Evolutionary conservation across 306 rosid species (phyloP), one percentile per base, ranked within the genome.

Genomic region (Trifolium fragiferum): DNA sequence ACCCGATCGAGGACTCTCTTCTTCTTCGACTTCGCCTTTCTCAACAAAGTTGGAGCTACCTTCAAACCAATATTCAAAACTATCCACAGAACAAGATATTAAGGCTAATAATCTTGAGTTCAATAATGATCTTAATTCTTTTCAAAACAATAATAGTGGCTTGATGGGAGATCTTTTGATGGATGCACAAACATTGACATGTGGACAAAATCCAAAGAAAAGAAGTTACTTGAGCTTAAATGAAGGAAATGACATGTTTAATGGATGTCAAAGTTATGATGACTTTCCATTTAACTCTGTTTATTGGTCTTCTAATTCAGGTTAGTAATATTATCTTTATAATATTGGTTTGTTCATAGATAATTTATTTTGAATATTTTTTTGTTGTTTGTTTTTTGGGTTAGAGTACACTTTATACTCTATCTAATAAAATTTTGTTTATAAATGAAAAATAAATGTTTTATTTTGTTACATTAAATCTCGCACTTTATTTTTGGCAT

Each of bases 21-120:
- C 64, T 57, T 66, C 77, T 0, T 38, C 70, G 2, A 67, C 75
- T 49, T 76, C 81, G 0, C 33, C 55, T 41, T 79, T 81, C 35
- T 67, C 80, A 6, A 37, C 74, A 16, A 86, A 86, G 62, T 54
- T 87, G 40, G 96, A 90, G 82, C 85, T 84, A 80, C 88, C 91
- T 87, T 86, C 96, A 80, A 86, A 43, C 85, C 97, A 87, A 72
- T 84, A 72, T 32, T 76, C 77, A 67, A 83, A 72, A 76, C 54
- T 79, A 76, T 63, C 44, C 4, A 3, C 8, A 69, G 81, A 80
- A 20, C 70, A 76, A 2, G 86, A 79, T 13, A 10, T 84, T 43
- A 77, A 79, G 30, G 69, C 75, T 35, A 66, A 84, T 49, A 37
- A 37, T 37, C 7, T 71, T 61, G 81, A 78, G 7, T 37, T 81